phyloP scores from a whole-genome alignment of 257 asterid species.

The Rauvolfia tetraphylla region DNA sequence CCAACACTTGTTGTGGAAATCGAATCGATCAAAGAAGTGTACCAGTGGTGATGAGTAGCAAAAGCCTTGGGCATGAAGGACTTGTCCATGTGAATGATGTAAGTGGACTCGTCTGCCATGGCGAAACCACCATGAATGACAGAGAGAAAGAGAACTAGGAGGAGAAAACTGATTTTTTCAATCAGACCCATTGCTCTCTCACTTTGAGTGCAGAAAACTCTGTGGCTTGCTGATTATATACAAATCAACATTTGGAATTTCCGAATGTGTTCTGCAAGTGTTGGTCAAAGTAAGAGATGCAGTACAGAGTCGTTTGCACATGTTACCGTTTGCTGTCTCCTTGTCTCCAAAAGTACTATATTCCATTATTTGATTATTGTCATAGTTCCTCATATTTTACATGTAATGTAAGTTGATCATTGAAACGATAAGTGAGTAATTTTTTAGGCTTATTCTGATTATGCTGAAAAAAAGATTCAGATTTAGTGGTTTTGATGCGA shows the following conservation, averaged over 20 bases:
- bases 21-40: not conserved
- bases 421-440: too few relatives aligned
- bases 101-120: constrained; percentile 15
- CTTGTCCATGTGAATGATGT: constrained; percentile 26
- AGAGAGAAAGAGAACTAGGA: not conserved
- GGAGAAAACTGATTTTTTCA: not conserved
- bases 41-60: constrained; percentile 26
- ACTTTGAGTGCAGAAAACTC: not conserved
- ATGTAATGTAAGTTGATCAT: too few relatives aligned
- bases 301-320: too few relatives aligned
- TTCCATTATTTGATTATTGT: too few relatives aligned
- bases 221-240: not conserved
- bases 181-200: not conserved
- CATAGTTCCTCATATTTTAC: too few relatives aligned
- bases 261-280: not conserved
- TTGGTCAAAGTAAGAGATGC: not conserved
- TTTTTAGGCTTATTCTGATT: too few relatives aligned
- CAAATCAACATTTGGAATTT: not conserved
- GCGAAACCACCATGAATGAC: not conserved
- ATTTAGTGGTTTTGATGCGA: too few relatives aligned
- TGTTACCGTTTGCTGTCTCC: too few relatives aligned
- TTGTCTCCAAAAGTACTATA: too few relatives aligned
- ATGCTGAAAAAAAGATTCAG: too few relatives aligned
- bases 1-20: not conserved
- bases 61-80: constrained; percentile 24